Evolutionary conservation across 306 rosid species (phyloP).

Genomic region (Lablab purpureus): DNA sequence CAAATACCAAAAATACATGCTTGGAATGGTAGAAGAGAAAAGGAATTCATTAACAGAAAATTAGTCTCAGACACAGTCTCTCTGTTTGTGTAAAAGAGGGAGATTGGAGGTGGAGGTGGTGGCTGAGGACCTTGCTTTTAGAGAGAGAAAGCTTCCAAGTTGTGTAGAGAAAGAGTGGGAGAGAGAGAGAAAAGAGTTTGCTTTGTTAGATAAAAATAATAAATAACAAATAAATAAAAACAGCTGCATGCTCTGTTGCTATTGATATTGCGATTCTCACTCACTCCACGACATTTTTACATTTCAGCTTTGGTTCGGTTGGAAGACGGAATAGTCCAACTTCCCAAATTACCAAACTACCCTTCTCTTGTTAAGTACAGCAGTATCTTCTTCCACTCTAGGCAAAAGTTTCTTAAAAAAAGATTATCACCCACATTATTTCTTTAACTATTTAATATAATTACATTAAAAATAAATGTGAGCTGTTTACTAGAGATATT

Average conservation of each 20-base stretch:
- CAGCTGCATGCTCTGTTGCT: constrained; percentile 55
- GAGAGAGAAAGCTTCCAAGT: constrained; percentile 49
- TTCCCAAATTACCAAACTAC: not conserved
- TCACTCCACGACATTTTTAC: constrained; percentile 32
- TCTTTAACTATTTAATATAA: no score
- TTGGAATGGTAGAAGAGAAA: constrained; percentile 57
- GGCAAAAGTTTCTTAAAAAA: no score
- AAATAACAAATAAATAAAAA: constrained; percentile 34
- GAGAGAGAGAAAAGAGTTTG: constrained; percentile 22
- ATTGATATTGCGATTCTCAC: constrained; percentile 25
- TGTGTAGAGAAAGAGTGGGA: constrained; percentile 41
- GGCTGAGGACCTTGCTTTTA: constrained; percentile 42
- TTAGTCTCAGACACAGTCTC: constrained; percentile 15
- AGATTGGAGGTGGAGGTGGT: constrained; percentile 55
- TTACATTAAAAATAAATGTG: no score
- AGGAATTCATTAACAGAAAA: constrained; percentile 61
- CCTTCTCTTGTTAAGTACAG: not conserved
- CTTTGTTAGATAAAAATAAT: constrained; percentile 12
- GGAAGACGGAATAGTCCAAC: constrained; percentile 33
- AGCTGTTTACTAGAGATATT: no score
- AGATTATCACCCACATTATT: no score
- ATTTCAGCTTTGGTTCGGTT: constrained; percentile 40
- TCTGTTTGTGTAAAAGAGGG: constrained; percentile 36
- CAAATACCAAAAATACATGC: constrained; percentile 63
- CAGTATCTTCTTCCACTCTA: no score